Conservation (phyloP, 352 stramenopile genomes). For the Globisporangium yorkense region DNA sequence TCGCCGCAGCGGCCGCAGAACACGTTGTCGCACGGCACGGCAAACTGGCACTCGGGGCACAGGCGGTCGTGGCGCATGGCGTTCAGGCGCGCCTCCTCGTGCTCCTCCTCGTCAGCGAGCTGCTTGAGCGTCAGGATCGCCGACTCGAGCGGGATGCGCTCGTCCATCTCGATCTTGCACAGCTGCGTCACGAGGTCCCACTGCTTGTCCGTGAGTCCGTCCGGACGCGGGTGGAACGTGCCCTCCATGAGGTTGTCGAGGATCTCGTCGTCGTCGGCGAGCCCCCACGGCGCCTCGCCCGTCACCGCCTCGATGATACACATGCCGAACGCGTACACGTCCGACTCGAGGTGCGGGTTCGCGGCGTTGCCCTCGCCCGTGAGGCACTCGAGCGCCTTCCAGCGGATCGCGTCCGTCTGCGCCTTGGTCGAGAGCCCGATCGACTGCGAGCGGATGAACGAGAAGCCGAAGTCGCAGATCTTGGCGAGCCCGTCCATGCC, state of each 20-base stretch:
- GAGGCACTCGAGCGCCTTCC: conserved; percentile 38
- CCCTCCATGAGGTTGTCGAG: conserved; percentile 17
- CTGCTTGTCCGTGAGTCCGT: conserved; percentile 10
- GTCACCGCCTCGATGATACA: conserved; percentile 37
- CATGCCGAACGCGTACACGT: conserved; percentile 40
- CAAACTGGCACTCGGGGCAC: conserved; percentile 12
- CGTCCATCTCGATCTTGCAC: conserved; percentile 1
- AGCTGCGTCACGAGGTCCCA: conserved; percentile 12
- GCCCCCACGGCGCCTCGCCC: conserved; percentile 23
- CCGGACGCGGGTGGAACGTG: conserved; percentile 5
- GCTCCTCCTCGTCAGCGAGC: conserved; percentile 12
- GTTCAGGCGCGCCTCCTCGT: conserved; percentile 9
- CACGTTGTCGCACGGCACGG: conserved; percentile 12
- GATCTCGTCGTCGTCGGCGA: conserved; percentile 22
- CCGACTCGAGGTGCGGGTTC: conserved; percentile 23
- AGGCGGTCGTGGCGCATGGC: conserved; percentile 11
- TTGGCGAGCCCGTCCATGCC: conserved; percentile 32
- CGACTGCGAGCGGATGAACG: conserved; percentile 27
- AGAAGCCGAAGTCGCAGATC: conserved; percentile 43
- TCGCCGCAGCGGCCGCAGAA: conserved; percentile 12
- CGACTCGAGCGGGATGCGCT: conserved; percentile 6
- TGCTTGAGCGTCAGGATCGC: conserved; percentile 10
- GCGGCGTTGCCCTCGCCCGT: conserved; percentile 3
- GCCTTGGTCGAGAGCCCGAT: conserved; percentile 21
- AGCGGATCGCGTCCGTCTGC: conserved; percentile 30